A percentile compares a stretch with the other conserved stretches of the same genome.
These are phyloP conservation scores for Monocercomonoides exilis DNA, from an alignment of 78 protist species.

Conservation along the genomic window DNA sequence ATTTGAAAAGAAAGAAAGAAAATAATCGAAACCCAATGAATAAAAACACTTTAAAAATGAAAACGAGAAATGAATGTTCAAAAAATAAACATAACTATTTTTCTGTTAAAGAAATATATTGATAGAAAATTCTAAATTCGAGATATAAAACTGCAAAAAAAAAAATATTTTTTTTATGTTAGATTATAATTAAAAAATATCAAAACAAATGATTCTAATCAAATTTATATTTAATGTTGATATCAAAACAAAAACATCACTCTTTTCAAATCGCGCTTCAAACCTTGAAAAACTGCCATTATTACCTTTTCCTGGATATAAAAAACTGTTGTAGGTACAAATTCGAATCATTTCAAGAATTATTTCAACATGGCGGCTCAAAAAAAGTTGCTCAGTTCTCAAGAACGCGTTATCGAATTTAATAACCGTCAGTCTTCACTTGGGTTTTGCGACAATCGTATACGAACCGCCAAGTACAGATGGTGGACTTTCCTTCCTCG, in stretches of 20 bases:
- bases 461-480: conserved; percentile 3
- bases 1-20: background rate
- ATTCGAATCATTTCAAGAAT: too few species aligned
- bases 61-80: background rate
- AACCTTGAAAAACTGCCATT: too few species aligned
- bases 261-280: too few species aligned
- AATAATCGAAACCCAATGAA: background rate
- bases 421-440: too few species aligned
- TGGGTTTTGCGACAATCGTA: background rate
- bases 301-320: too few species aligned
- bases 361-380: too few species aligned
- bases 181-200: background rate
- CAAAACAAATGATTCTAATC: too few species aligned
- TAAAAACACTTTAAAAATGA: background rate
- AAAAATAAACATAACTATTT: background rate
- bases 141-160: background rate
- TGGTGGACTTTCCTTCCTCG: background rate
- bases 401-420: too few species aligned
- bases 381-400: too few species aligned
- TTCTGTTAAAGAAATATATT: background rate
- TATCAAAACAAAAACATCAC: too few species aligned
- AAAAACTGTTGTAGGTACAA: too few species aligned
- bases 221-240: too few species aligned
- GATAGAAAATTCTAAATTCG: background rate
- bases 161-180: background rate